A percentile compares a stretch with the other conserved stretches of the same genome.
Conservation (phyloP, 345 rosid genomes). For the Orychophragmus violaceus region DNA sequence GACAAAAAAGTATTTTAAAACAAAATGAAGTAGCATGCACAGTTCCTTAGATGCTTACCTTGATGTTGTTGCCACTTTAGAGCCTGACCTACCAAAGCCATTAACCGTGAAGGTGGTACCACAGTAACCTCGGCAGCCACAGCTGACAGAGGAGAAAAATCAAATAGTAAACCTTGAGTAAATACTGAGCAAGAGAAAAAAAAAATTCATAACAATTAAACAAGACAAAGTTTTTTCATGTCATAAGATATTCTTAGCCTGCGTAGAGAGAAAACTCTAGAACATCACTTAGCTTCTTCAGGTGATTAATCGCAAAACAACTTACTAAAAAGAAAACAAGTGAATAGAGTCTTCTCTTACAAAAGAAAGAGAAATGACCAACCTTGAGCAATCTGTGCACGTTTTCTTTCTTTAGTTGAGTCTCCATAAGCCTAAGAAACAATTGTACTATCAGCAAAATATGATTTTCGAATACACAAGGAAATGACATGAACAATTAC, state of each 20-base stretch:
- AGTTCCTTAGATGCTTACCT: slow-evolving; percentile 45
- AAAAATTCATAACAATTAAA: not conserved
- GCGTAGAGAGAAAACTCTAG: not conserved
- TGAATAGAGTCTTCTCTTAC: not conserved
- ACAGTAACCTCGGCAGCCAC: slow-evolving; percentile 87
- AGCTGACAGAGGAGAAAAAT: slow-evolving; percentile 38
- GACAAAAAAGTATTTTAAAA: not conserved
- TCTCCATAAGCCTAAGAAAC: slow-evolving; percentile 78
- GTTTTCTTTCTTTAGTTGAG: slow-evolving; percentile 87
- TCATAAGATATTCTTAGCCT: not conserved
- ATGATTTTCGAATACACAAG: slow-evolving; percentile 3
- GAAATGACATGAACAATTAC: not conserved
- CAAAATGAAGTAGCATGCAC: slow-evolving; percentile 1
- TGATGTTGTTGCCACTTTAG: slow-evolving; percentile 99
- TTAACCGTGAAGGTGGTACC: slow-evolving; percentile 95
- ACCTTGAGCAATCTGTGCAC: slow-evolving; percentile 98
- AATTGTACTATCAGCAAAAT: slow-evolving; percentile 19
- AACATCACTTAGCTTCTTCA: slow-evolving; percentile 3
- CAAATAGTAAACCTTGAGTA: not conserved
- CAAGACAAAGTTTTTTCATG: slow-evolving; percentile 2
- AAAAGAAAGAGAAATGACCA: slow-evolving; percentile 15
- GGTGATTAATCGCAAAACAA: not conserved
- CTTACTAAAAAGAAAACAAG: not conserved
- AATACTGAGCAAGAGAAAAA: not conserved
- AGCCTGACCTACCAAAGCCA: slow-evolving; percentile 97